Evolutionary conservation across 345 rosid genomes (phyloP).

Genomic region (Clarkia xantiana): DNA sequence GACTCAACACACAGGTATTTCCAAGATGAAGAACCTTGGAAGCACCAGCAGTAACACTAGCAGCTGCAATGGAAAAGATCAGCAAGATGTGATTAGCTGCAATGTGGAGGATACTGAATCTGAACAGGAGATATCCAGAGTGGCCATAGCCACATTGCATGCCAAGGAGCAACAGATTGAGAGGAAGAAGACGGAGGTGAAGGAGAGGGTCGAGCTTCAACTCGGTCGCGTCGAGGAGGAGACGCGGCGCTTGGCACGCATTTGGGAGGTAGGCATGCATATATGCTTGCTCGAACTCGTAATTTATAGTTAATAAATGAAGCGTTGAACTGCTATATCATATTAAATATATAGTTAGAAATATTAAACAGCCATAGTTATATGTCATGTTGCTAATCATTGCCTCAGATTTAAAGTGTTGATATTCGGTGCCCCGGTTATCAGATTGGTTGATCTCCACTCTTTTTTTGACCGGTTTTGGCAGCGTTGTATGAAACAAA

Average conservation of each 20-base stretch:
- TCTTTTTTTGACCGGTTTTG: too few relatives aligned
- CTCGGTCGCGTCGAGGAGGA: constrained; percentile 68
- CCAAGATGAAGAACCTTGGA: constrained; percentile 10
- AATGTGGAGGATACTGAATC: constrained; percentile 13
- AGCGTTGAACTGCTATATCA: too few relatives aligned
- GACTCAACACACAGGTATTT: too few relatives aligned
- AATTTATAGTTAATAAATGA: too few relatives aligned
- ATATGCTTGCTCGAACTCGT: too few relatives aligned
- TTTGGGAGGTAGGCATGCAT: constrained; percentile 40
- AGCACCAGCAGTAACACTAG: constrained; percentile 22
- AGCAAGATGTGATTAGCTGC: not conserved
- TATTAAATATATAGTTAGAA: too few relatives aligned
- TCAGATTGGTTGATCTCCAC: too few relatives aligned
- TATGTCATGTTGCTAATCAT: too few relatives aligned
- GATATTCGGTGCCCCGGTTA: too few relatives aligned
- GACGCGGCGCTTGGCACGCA: constrained; percentile 45
- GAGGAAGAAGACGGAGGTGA: constrained; percentile 57
- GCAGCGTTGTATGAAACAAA: too few relatives aligned
- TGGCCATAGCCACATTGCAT: constrained; percentile 42
- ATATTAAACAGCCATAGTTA: too few relatives aligned
- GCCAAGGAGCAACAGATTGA: constrained; percentile 77
- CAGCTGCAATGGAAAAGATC: constrained; percentile 32
- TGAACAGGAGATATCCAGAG: constrained; percentile 31
- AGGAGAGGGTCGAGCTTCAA: constrained; percentile 50
- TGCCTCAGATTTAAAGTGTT: too few relatives aligned